A percentile compares a stretch with the other conserved stretches of the same genome.
These are phyloP conservation scores for Hyphopichia fennica DNA, from an alignment of 1,139 yeast genomes.

Conservation along the genomic window DNA sequence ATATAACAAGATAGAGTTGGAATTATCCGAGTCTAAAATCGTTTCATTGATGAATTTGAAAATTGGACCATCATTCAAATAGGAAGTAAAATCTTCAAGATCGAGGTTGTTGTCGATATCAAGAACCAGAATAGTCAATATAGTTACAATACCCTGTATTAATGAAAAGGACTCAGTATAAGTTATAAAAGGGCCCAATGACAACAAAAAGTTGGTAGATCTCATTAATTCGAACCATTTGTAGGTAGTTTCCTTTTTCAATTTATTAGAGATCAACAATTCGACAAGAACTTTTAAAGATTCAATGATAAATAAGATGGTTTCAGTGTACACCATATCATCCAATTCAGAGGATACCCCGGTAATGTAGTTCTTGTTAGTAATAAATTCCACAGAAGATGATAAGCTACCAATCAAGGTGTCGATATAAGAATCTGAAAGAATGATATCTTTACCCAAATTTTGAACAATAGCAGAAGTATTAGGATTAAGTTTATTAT, in stretches of 20 bases:
- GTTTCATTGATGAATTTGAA: conserved; percentile 42
- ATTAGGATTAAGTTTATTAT: conserved; percentile 30
- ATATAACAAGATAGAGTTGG: conserved; percentile 55
- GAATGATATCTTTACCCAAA: conserved; percentile 38
- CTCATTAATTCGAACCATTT: conserved; percentile 62
- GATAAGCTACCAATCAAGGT: conserved; percentile 6
- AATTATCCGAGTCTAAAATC: conserved; percentile 25
- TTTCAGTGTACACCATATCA: conserved; percentile 32
- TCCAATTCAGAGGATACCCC: conserved; percentile 20
- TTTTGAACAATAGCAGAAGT: conserved; percentile 34
- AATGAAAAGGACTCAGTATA: conserved; percentile 38
- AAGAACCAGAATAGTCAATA: conserved; percentile 50
- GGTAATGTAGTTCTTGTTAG: conserved; percentile 10
- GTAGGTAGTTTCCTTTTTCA: conserved; percentile 28
- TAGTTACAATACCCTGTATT: conserved; percentile 48
- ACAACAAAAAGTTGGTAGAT: conserved; percentile 37
- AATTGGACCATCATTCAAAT: conserved; percentile 41
- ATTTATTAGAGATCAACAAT: conserved; percentile 31
- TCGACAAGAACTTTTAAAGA: conserved; percentile 47
- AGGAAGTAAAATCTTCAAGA: conserved; percentile 32
- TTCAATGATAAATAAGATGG: conserved; percentile 35
- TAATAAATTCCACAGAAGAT: conserved; percentile 7
- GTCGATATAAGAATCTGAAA: conserved; percentile 23
- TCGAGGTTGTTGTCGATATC: conserved; percentile 54
- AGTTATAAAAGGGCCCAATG: conserved; percentile 25